These are phyloP conservation scores for Gardenia jasminoides DNA, from an alignment of 257 asterid species.

Conservation along the genomic window DNA sequence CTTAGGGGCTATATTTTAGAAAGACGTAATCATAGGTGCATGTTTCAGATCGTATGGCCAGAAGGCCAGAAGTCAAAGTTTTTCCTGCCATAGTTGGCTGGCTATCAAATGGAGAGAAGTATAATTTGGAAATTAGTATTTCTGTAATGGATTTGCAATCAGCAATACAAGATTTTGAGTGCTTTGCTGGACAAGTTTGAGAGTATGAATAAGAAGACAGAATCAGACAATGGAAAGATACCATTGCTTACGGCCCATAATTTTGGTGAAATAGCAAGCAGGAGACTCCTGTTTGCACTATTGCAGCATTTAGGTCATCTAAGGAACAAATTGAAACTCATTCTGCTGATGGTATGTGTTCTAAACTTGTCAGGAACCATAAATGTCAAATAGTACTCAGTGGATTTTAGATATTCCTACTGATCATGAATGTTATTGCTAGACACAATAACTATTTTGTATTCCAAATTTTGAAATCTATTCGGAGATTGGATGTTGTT, in stretches of 20 bases:
- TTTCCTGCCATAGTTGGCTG: constrained; percentile 89
- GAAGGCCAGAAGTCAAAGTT: constrained; percentile 55
- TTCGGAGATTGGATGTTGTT: background rate
- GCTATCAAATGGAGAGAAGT: constrained; percentile 82
- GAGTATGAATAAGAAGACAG: constrained; percentile 65
- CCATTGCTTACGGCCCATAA: constrained; percentile 66
- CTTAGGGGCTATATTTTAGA: background rate
- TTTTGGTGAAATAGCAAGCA: constrained; percentile 57
- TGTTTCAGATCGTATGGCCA: constrained; percentile 52
- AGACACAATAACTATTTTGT: background rate
- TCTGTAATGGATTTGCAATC: constrained; percentile 76
- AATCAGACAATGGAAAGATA: constrained; percentile 39
- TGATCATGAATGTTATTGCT: background rate
- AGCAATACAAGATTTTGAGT: constrained; percentile 67
- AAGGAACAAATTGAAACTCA: constrained; percentile 56
- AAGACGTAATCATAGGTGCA: constrained; percentile 47
- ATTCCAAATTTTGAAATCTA: background rate
- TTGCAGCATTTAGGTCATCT: constrained; percentile 76
- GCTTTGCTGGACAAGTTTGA: constrained; percentile 68
- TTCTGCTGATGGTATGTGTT: constrained; percentile 62
- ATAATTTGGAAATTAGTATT: constrained; percentile 57
- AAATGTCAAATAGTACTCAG: background rate
- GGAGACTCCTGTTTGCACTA: constrained; percentile 67
- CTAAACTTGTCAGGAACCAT: background rate
- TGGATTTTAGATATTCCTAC: background rate